A percentile compares a stretch with the other conserved stretches of the same genome.
Evolutionary conservation across 2,329 filamentous ascomycete species (phyloP).

Genomic region (Calonectria honghensis): DNA sequence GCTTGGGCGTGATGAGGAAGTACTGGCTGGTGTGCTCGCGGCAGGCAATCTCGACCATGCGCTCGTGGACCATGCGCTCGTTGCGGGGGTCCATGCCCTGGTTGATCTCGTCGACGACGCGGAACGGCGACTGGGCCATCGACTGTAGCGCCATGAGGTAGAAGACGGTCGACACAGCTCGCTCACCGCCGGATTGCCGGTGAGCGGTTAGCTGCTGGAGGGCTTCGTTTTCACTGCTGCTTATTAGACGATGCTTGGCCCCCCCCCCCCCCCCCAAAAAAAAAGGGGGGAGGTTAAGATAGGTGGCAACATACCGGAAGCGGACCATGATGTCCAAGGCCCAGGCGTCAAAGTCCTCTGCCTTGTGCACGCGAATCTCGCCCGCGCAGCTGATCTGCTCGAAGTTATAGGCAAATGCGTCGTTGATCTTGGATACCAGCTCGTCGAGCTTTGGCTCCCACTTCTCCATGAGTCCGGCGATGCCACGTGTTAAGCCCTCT

Average conservation of each 20-base stretch:
- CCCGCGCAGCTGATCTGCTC: slow-evolving; percentile 95
- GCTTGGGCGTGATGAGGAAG: slow-evolving; percentile 98
- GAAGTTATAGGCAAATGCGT: slow-evolving; percentile 95
- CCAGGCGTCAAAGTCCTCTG: slow-evolving; percentile 95
- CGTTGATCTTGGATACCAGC: slow-evolving; percentile 87
- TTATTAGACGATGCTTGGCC: slow-evolving; percentile 36
- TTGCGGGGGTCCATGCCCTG: slow-evolving; percentile 99
- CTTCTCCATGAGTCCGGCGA: slow-evolving; percentile 78
- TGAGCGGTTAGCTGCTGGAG: slow-evolving; percentile 92
- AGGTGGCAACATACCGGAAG: slow-evolving; percentile 80
- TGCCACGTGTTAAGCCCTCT: slow-evolving; percentile 72
- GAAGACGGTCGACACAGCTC: slow-evolving; percentile 97
- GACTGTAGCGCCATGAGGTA: slow-evolving; percentile 98
- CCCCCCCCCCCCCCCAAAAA: background rate
- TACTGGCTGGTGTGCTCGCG: slow-evolving; percentile 87
- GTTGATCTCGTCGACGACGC: slow-evolving; percentile 99
- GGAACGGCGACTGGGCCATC: slow-evolving; percentile 94
- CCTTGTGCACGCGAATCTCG: slow-evolving; percentile 91
- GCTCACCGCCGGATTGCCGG: slow-evolving; percentile 96
- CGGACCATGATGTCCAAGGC: slow-evolving; percentile 95
- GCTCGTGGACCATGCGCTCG: slow-evolving; percentile 97
- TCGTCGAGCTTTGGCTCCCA: slow-evolving; percentile 92
- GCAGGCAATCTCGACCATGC: slow-evolving; percentile 98
- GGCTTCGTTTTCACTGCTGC: slow-evolving; percentile 82
- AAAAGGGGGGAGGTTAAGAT: background rate